Percentiles rank a stretch among this genome's conserved stretches.
Evolutionary conservation across 75 land plant species (phyloP).

Genomic region (Pseudotsuga menziesii): DNA sequence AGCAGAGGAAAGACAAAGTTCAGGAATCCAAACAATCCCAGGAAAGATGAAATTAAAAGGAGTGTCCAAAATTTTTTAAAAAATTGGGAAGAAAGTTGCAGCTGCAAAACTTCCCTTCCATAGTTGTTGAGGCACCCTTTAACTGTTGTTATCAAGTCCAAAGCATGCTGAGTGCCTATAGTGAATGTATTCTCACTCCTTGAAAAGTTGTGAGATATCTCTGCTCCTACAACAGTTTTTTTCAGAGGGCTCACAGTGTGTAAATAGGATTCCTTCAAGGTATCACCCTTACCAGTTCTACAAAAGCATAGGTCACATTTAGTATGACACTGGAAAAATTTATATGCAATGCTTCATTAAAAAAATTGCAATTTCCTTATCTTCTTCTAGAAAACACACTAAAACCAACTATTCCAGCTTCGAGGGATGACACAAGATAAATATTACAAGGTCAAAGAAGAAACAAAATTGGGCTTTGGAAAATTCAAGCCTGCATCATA

Average conservation of each 20-base stretch:
- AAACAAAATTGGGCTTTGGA: constrained; percentile 43
- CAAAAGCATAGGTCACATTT: constrained; percentile 1
- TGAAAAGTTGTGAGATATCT: constrained; percentile 37
- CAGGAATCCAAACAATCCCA: too few relatives aligned
- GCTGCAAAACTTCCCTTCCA: constrained; percentile 46
- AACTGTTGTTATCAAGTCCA: constrained; percentile 39
- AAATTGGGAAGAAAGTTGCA: too few relatives aligned
- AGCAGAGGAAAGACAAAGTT: too few relatives aligned
- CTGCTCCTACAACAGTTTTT: constrained; percentile 41
- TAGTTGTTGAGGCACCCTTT: constrained; percentile 37
- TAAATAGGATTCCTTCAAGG: constrained; percentile 42
- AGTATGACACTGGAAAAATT: constrained; percentile 5
- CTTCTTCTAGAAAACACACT: neutral
- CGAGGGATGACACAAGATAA: neutral
- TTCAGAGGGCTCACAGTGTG: constrained; percentile 28
- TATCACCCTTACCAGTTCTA: constrained; percentile 47
- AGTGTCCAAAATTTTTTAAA: too few relatives aligned
- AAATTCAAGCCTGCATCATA: constrained; percentile 54
- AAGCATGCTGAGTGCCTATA: constrained; percentile 31
- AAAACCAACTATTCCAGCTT: neutral
- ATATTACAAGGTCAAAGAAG: constrained; percentile 56
- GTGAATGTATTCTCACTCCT: constrained; percentile 48
- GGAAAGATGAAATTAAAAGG: too few relatives aligned
- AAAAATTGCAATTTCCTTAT: neutral
- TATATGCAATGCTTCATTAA: constrained; percentile 9